Conservation (phyloP, 192 early-diverging fungal species). For the Linnemannia exigua region DNA sequence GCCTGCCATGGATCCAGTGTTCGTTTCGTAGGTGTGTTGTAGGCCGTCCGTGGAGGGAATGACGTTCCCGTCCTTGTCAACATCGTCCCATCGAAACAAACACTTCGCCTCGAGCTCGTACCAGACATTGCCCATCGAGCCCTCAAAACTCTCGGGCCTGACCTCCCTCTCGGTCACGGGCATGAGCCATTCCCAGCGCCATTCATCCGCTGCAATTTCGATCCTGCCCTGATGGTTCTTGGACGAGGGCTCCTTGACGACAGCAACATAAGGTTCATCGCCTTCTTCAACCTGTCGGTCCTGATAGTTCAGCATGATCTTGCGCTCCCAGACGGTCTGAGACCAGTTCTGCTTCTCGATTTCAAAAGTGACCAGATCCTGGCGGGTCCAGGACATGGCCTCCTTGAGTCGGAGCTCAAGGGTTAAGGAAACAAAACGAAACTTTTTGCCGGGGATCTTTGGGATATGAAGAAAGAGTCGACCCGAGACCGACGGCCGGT, state of each 20-base stretch:
- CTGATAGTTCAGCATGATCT: constrained; percentile 23
- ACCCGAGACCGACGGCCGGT: constrained; percentile 46
- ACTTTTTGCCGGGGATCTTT: constrained; percentile 28
- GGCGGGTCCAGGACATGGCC: constrained; percentile 36
- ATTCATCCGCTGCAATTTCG: constrained; percentile 35
- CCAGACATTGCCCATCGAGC: constrained; percentile 52
- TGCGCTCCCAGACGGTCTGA: constrained; percentile 40
- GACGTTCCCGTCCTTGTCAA: constrained; percentile 24
- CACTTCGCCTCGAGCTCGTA: constrained; percentile 54
- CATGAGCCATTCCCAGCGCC: constrained; percentile 53
- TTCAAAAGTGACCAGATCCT: constrained; percentile 43
- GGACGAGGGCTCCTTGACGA: constrained; percentile 35
- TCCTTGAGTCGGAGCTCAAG: constrained; percentile 41
- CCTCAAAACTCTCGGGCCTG: constrained; percentile 52
- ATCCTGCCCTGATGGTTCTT: not conserved
- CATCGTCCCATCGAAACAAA: constrained; percentile 41
- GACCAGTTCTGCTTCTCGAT: constrained; percentile 47
- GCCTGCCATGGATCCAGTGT: not conserved
- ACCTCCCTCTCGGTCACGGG: constrained; percentile 36
- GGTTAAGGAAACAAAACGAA: constrained; percentile 43
- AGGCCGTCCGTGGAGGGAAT: not conserved
- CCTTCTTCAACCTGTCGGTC: constrained; percentile 43
- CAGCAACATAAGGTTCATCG: not conserved
- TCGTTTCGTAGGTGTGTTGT: not conserved
- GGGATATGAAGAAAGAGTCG: constrained; percentile 49